A percentile compares a stretch with the other conserved stretches of the same genome.
phyloP scores from a whole-genome alignment of 2,329 filamentous ascomycete genomes.

The Neofusicoccum parvum region DNA sequence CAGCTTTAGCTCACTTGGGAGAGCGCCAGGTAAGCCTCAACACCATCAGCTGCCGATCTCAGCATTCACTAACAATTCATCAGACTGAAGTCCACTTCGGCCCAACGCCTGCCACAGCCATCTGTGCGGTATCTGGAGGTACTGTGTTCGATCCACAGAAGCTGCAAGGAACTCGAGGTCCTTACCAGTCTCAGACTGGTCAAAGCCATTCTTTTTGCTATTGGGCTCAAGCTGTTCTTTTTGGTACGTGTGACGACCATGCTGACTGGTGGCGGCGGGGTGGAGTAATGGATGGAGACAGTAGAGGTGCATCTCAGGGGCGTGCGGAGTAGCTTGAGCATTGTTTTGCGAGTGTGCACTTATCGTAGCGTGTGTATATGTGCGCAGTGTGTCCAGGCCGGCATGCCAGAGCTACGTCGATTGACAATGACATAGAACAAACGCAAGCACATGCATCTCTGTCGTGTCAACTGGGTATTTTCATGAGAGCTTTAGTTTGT shows the following conservation, averaged over 20 bases:
- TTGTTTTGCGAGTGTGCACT: too few relatives aligned
- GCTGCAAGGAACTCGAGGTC: conserved; percentile 26
- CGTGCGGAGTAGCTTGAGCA: too few relatives aligned
- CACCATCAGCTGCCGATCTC: background rate
- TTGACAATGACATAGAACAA: too few relatives aligned
- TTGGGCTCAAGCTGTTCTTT: background rate
- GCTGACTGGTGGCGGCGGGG: background rate
- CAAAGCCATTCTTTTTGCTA: background rate
- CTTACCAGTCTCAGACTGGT: conserved; percentile 16
- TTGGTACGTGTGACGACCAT: background rate
- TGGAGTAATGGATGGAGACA: too few relatives aligned
- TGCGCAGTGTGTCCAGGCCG: too few relatives aligned
- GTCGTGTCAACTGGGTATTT: too few relatives aligned
- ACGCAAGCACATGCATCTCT: too few relatives aligned
- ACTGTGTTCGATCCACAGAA: conserved; percentile 43
- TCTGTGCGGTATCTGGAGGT: conserved; percentile 40
- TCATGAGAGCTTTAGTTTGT: too few relatives aligned
- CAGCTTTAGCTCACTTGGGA: conserved; percentile 42
- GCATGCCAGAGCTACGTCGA: too few relatives aligned
- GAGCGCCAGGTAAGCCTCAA: conserved; percentile 31
- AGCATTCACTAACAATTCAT: background rate
- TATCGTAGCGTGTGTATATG: too few relatives aligned
- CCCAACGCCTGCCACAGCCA: conserved; percentile 20
- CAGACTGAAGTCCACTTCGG: conserved; percentile 40
- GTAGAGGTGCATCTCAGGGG: too few relatives aligned